Base-by-base conservation (phyloP, 2,329 filamentous ascomycete species). In the Colletotrichum limetticola region DNA sequence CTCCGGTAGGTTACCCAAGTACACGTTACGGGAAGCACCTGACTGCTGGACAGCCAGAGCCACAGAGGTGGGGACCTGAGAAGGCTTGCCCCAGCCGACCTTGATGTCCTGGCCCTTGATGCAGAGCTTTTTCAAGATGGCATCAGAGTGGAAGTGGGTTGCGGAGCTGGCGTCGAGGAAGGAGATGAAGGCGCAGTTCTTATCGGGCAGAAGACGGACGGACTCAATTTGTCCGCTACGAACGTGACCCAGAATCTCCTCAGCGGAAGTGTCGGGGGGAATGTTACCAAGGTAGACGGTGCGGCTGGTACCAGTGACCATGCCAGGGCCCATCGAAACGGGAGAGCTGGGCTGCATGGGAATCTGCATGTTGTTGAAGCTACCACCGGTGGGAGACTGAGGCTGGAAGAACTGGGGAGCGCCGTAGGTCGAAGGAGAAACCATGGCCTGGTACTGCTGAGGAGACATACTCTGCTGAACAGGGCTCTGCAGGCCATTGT, bases 151-250 rank as follows among this genome's bases (percentile, higher is more conserved):
- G 86, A 99, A 99, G 83, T 99, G 97, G 26, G 96, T 98, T 69
- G 97, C 97, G 35, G 97, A 98, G 86, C 95, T 98, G 79, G 95
- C 95, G 80, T 99, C 97, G 76, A 99, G 88, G 87, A 99, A 99
- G 8, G 97, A 99, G 82, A 99, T 98, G 88, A 99, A 99, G 71
- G 97, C 97, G 81, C 97, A 99, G 89, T 98, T 99, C 94, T 98
- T 99, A 85, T 99, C 97, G 28, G 96, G 95, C 68, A 99, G 88
- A 76, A 99, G 90, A 78, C 97, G 93, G 66, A 99, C 97, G n/a
- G 97, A 98, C 86, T 99, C 97, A 79, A 99, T 98, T 82, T 98
- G 97, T 28, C 97, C 97, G 83, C 97, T 98, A 76, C 97, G 91
- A 73, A 99, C 97, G 80, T 99, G 97, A 76, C 95, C 93, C 68